Evolutionary conservation across 2,329 filamentous ascomycete species (phyloP).

Genomic region (Aspergillus neoniger): DNA sequence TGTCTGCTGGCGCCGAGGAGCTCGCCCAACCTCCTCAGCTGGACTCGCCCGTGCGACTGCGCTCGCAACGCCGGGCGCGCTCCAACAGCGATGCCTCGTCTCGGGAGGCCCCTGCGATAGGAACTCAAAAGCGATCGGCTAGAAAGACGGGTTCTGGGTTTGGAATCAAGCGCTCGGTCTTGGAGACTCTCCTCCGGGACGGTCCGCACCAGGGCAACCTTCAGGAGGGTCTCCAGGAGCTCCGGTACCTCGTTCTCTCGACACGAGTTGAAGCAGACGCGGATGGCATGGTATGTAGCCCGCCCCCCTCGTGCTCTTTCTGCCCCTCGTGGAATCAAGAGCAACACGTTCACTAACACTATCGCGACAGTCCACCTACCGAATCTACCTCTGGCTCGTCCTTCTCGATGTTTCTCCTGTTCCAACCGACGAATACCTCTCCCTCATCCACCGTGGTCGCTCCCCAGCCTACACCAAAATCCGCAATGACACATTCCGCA

Average conservation of each 20-base stretch:
- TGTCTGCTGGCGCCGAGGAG: constrained; percentile 25
- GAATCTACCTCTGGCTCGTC: constrained; percentile 96
- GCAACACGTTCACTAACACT: constrained; percentile 11
- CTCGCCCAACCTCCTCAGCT: constrained; percentile 31
- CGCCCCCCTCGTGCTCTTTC: not conserved
- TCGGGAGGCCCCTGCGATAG: constrained; percentile 32
- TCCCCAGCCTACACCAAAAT: constrained; percentile 97
- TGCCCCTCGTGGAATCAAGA: not conserved
- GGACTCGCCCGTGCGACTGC: constrained; percentile 29
- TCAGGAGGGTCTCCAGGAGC: constrained; percentile 45
- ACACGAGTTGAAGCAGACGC: constrained; percentile 53
- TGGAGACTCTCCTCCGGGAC: constrained; percentile 78
- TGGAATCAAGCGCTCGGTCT: constrained; percentile 50
- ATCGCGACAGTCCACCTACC: constrained; percentile 71
- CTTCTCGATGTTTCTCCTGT: constrained; percentile 85
- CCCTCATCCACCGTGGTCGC: constrained; percentile 86
- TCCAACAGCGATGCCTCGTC: constrained; percentile 72
- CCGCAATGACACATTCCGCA: constrained; percentile 96
- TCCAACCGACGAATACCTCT: constrained; percentile 83
- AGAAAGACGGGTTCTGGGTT: constrained; percentile 50
- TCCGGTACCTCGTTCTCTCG: constrained; percentile 53
- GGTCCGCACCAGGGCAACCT: constrained; percentile 72
- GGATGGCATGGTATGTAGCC: constrained; percentile 53
- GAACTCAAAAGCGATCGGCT: constrained; percentile 36
- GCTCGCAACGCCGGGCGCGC: constrained; percentile 56